These are phyloP conservation scores for Coemansia sp. DNA, from an alignment of 192 early-diverging fungal species.

Conservation along the genomic window DNA sequence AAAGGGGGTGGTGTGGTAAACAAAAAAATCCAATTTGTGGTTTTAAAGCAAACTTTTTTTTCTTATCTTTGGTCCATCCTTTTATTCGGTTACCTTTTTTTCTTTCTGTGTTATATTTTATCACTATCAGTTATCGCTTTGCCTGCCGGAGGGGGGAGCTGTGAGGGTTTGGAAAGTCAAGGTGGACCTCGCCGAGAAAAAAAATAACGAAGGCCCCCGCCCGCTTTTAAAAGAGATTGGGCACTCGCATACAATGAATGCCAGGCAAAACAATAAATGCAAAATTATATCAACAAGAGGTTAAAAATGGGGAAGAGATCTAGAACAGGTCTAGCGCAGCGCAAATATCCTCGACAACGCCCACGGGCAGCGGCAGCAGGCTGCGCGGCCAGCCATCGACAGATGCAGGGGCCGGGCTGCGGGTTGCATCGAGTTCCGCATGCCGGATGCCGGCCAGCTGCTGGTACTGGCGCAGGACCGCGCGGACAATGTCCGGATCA, in stretches of 20 bases:
- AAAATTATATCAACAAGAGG: too few relatives aligned
- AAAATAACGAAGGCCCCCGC: too few relatives aligned
- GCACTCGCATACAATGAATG: background rate
- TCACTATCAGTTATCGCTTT: background rate
- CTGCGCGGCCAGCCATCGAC: constrained; percentile 14
- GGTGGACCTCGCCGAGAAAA: too few relatives aligned
- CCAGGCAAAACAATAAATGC: background rate
- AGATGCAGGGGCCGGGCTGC: background rate
- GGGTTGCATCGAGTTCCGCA: constrained; percentile 19
- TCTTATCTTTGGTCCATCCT: background rate
- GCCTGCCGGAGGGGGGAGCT: too few relatives aligned
- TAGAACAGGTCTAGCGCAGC: constrained; percentile 7
- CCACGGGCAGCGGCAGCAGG: constrained; percentile 33
- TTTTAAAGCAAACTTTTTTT: background rate
- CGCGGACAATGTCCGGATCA: constrained; percentile 1
- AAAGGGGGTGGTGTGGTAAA: too few relatives aligned
- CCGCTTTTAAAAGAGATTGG: too few relatives aligned
- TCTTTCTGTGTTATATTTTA: constrained; percentile 3
- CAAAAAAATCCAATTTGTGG: too few relatives aligned
- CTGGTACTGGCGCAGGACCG: constrained; percentile 38
- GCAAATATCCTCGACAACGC: constrained; percentile 24
- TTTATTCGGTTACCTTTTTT: background rate
- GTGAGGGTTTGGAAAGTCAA: too few relatives aligned
- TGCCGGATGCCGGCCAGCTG: constrained; percentile 35
- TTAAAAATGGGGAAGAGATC: background rate